Evolutionary conservation across 140 eudicot species (phyloP).

Genomic region (Stevia rebaudiana): DNA sequence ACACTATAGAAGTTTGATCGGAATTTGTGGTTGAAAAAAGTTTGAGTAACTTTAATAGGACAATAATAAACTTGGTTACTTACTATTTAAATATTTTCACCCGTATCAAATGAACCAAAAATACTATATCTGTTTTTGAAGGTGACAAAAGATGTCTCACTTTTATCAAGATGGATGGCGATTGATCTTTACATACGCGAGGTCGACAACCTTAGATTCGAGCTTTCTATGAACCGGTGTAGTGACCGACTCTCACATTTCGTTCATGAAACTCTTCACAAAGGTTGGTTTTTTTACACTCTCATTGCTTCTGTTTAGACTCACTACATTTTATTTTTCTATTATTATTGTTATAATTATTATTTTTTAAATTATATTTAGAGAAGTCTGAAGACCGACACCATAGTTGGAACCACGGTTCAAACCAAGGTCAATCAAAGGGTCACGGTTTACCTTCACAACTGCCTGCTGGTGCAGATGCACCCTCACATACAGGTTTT

Average conservation of each 20-base stretch:
- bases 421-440: conserved; percentile 28
- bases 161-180: conserved; percentile 96
- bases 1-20: no score
- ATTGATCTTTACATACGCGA: conserved; percentile 85
- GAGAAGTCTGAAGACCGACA: conserved; percentile 48
- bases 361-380: conserved; percentile 21
- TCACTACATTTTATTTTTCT: no score
- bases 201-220: conserved; percentile 82
- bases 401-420: conserved; percentile 50
- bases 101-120: background rate
- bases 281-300: conserved; percentile 35
- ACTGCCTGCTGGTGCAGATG: conserved; percentile 76
- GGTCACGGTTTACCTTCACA: conserved; percentile 53
- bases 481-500: conserved; percentile 80
- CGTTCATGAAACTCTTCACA: conserved; percentile 54
- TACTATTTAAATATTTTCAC: background rate
- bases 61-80: background rate
- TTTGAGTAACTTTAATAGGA: background rate
- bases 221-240: conserved; percentile 84
- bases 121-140: conserved; percentile 27
- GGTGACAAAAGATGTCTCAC: conserved; percentile 89
- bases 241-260: conserved; percentile 42
- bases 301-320: background rate
- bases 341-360: no score
- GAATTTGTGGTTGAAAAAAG: background rate